phyloP scores from a whole-genome alignment of 2,329 filamentous ascomycete genomes.

The Talaromyces sp. region DNA sequence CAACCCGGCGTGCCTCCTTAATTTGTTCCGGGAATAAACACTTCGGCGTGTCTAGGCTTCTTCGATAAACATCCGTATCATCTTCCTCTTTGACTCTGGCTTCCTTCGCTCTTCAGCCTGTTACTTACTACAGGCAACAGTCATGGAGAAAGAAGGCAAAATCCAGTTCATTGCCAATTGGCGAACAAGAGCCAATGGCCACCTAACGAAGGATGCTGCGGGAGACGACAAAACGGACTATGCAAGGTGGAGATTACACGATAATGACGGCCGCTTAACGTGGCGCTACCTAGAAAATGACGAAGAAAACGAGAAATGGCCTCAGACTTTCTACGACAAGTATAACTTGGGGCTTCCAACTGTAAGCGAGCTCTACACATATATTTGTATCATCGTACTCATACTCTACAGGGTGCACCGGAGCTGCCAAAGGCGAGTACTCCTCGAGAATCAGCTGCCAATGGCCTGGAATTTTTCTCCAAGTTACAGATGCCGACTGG shows the following conservation, averaged over 20 bases:
- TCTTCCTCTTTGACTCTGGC: background rate
- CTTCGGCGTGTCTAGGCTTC: background rate
- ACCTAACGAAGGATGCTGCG: constrained; percentile 31
- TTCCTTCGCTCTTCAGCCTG: background rate
- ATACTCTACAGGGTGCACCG: constrained; percentile 62
- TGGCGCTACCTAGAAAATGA: constrained; percentile 86
- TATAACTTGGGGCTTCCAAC: constrained; percentile 77
- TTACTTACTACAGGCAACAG: background rate
- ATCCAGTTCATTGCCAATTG: constrained; percentile 31
- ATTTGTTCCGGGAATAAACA: background rate
- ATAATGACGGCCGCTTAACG: constrained; percentile 80
- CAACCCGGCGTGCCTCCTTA: background rate
- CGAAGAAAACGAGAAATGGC: constrained; percentile 70
- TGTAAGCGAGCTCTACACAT: constrained; percentile 47
- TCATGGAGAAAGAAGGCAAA: constrained; percentile 9
- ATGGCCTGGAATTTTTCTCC: constrained; percentile 84
- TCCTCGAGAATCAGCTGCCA: constrained; percentile 72
- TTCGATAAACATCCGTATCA: background rate
- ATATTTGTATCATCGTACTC: background rate
- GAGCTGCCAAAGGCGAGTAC: constrained; percentile 66
- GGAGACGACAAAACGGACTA: constrained; percentile 65
- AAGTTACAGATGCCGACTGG: constrained; percentile 83
- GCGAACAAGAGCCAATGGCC: constrained; percentile 34
- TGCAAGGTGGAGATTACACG: constrained; percentile 76
- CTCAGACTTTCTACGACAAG: constrained; percentile 84